These are phyloP conservation scores for Mucor indicus DNA, from an alignment of 371 early-diverging fungal species.

Conservation along the genomic window DNA sequence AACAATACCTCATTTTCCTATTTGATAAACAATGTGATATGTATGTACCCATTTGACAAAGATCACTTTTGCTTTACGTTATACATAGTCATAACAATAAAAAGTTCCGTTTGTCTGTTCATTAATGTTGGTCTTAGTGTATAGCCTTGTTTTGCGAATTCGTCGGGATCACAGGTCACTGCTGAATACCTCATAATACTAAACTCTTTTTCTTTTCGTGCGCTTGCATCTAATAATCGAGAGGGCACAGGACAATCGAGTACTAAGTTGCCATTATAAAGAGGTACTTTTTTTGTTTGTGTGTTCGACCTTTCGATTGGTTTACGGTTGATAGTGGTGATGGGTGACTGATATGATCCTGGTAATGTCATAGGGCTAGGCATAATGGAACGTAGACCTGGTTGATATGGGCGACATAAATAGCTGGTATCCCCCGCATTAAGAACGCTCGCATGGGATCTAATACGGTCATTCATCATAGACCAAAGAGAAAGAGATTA, in stretches of 20 bases:
- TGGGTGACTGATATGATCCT: conserved; percentile 1
- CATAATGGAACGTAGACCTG: conserved; percentile 7
- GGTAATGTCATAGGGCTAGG: conserved; percentile 11
- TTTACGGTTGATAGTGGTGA: conserved; percentile 5
- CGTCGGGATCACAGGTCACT: conserved; percentile 82
- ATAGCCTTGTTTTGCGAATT: conserved; percentile 70
- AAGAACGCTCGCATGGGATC: too few relatives aligned
- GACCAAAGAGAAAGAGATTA: too few relatives aligned
- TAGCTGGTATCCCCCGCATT: too few relatives aligned
- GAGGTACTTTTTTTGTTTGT: conserved; percentile 8
- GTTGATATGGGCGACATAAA: conserved; percentile 12
- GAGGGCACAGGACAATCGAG: conserved; percentile 70
- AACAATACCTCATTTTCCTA: conserved; percentile 65
- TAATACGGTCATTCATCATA: too few relatives aligned
- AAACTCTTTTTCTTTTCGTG: conserved; percentile 61
- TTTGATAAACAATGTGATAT: too few relatives aligned
- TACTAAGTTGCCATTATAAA: conserved; percentile 62
- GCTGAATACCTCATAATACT: conserved; percentile 81
- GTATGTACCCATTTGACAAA: too few relatives aligned
- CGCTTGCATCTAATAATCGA: conserved; percentile 54
- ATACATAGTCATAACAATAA: conserved; percentile 72
- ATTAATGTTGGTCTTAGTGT: conserved; percentile 77
- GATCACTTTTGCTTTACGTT: conserved; percentile 27
- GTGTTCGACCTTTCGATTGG: conserved; percentile 5
- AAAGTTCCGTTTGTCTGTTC: conserved; percentile 81